Percentiles rank a stretch among this genome's conserved stretches.
phyloP scores from a whole-genome alignment of 2,329 filamentous ascomycete genomes.

The Alternaria sp. region DNA sequence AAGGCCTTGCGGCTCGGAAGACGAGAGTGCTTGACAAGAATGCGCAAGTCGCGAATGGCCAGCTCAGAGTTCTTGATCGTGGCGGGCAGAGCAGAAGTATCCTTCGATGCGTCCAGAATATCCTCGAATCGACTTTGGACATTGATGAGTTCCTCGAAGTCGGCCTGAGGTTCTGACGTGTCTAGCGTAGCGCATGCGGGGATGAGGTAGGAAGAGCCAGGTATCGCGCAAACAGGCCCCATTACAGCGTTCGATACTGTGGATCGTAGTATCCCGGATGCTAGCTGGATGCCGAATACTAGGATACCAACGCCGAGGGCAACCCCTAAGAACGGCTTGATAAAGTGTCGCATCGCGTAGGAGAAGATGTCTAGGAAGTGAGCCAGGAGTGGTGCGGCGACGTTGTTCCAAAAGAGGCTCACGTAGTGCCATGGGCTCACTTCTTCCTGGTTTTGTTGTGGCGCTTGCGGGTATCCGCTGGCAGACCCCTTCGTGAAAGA shows the following conservation, averaged over 20 bases:
- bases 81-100: slow-evolving; percentile 71
- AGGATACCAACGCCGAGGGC: slow-evolving; percentile 59
- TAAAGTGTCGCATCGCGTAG: slow-evolving; percentile 63
- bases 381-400: slow-evolving; percentile 44
- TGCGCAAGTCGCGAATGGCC: slow-evolving; percentile 75
- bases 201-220: slow-evolving; percentile 67
- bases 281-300: slow-evolving; percentile 65
- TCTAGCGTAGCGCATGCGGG: slow-evolving; percentile 63
- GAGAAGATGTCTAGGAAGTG: slow-evolving; percentile 65
- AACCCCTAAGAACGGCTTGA: slow-evolving; percentile 67
- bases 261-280: slow-evolving; percentile 64
- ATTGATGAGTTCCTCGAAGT: slow-evolving; percentile 77
- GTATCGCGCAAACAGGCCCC: slow-evolving; percentile 73
- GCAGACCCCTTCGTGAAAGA: slow-evolving; percentile 2
- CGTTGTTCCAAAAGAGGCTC: slow-evolving; percentile 38
- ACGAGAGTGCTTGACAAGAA: slow-evolving; percentile 72
- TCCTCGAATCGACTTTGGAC: slow-evolving; percentile 79
- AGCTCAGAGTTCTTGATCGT: slow-evolving; percentile 81
- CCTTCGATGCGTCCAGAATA: slow-evolving; percentile 70
- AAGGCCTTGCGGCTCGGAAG: slow-evolving; percentile 73
- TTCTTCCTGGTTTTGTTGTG: slow-evolving; percentile 15
- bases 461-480: not conserved
- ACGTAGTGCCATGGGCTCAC: slow-evolving; percentile 31
- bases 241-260: slow-evolving; percentile 69
- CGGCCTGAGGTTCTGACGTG: slow-evolving; percentile 35